A percentile compares a stretch with the other conserved stretches of the same genome.
phyloP scores from a whole-genome alignment of 2,329 filamentous ascomycete species.

The Arthrobotrys sphaeroides region DNA sequence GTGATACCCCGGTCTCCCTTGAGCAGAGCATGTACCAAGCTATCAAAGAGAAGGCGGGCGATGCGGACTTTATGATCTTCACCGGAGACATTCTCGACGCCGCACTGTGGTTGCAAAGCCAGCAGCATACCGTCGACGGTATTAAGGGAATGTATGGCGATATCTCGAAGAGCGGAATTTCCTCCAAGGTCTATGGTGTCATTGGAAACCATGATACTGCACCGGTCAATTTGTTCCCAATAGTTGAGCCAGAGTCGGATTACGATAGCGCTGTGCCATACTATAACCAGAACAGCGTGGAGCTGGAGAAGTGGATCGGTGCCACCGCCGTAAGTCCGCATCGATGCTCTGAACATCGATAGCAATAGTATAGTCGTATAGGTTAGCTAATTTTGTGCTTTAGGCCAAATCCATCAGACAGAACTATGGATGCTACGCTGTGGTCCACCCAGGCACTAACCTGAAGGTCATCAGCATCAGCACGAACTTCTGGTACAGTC shows the following conservation, averaged over 20 bases:
- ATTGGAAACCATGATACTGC: constrained; percentile 69
- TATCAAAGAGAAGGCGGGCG: constrained; percentile 58
- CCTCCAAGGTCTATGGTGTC: constrained; percentile 66
- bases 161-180: constrained; percentile 61
- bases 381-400: too few relatives aligned
- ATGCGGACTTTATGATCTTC: constrained; percentile 68
- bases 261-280: constrained; percentile 35
- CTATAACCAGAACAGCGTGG: constrained; percentile 23
- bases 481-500: constrained; percentile 70
- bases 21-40: constrained; percentile 66
- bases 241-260: constrained; percentile 57
- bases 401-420: constrained; percentile 57
- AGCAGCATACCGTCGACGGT: constrained; percentile 58
- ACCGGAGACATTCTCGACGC: constrained; percentile 70
- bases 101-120: constrained; percentile 64
- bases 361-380: background rate
- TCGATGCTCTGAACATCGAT: too few relatives aligned
- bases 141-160: constrained; percentile 64
- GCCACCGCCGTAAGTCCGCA: constrained; percentile 33
- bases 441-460: constrained; percentile 63
- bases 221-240: constrained; percentile 67
- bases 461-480: constrained; percentile 70
- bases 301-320: constrained; percentile 44
- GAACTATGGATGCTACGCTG: constrained; percentile 63
- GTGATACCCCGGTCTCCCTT: constrained; percentile 66